A percentile compares a stretch with the other conserved stretches of the same genome.
phyloP scores from a whole-genome alignment of 2,329 filamentous ascomycete genomes.

The Trichoderma aggressivum region DNA sequence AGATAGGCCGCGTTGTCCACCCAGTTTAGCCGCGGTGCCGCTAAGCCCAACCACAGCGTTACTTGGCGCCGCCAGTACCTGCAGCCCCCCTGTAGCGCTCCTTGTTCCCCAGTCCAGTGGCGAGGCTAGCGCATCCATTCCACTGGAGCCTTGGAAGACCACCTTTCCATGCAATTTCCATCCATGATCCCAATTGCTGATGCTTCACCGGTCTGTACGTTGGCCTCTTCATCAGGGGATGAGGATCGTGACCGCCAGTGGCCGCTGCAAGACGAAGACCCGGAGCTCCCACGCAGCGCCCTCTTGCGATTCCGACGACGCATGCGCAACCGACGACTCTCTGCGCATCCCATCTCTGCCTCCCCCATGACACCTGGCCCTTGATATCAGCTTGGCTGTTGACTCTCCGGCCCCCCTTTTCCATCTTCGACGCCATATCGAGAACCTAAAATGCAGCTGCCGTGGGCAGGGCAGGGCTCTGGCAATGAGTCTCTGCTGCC shows the following conservation, averaged over 20 bases:
- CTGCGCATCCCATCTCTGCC: slow-evolving; percentile 11
- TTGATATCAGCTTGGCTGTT: slow-evolving; percentile 5
- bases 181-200: slow-evolving; percentile 15
- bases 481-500: slow-evolving; percentile 34
- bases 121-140: slow-evolving; percentile 15
- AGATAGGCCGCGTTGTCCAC: neutral
- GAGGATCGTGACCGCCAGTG: neutral
- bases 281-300: neutral
- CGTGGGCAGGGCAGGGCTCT: slow-evolving; percentile 35
- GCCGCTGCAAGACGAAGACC: neutral
- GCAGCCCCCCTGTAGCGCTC: slow-evolving; percentile 16
- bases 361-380: slow-evolving; percentile 16
- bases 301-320: neutral
- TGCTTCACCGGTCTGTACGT: slow-evolving; percentile 8
- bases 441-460: slow-evolving; percentile 36
- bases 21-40: neutral
- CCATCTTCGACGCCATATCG: slow-evolving; percentile 20
- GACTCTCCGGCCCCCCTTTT: slow-evolving; percentile 18
- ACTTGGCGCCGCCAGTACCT: slow-evolving; percentile 13
- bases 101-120: slow-evolving; percentile 13
- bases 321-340: neutral
- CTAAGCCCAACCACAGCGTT: slow-evolving; percentile 6
- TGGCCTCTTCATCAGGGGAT: slow-evolving; percentile 12
- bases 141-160: slow-evolving; percentile 11
- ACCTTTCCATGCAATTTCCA: slow-evolving; percentile 18